phyloP scores from a whole-genome alignment of 345 rosid species.

The Luvunga scandens region DNA sequence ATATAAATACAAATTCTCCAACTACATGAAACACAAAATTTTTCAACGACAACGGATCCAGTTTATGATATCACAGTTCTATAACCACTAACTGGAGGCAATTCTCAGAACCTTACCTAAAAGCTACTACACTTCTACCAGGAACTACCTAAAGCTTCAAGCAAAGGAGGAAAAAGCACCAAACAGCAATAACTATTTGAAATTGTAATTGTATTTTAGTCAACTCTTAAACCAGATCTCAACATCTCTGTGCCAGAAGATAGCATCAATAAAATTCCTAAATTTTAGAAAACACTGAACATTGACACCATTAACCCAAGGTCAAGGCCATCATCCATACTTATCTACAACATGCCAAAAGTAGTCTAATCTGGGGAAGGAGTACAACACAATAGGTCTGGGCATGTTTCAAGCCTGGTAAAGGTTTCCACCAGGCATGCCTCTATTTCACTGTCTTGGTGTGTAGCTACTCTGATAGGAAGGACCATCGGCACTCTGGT shows the following conservation, averaged over 20 bases:
- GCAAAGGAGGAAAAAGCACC: neutral
- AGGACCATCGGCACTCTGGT: slow-evolving; percentile 13
- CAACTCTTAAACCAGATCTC: neutral
- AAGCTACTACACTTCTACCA: no score
- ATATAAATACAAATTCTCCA: neutral
- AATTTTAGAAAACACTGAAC: neutral
- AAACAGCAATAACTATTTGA: neutral
- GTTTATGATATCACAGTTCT: neutral
- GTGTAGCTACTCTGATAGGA: slow-evolving; percentile 27
- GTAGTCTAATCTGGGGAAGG: neutral
- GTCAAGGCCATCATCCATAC: neutral
- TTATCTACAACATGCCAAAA: slow-evolving; percentile 24
- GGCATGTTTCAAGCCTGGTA: neutral
- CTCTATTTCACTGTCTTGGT: slow-evolving; percentile 20
- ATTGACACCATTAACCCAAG: neutral
- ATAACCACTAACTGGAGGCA: neutral
- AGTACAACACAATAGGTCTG: neutral
- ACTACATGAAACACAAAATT: neutral
- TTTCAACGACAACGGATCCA: neutral
- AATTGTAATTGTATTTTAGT: neutral
- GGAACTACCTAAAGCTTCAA: no score
- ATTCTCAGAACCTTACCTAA: no score
- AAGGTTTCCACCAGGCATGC: slow-evolving; percentile 21
- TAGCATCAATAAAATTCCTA: neutral
- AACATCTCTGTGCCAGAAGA: neutral